A percentile compares a stretch with the other conserved stretches of the same genome.
Evolutionary conservation across 2,329 filamentous ascomycete species (phyloP).

Genomic region (Hawksworthiomyces lignivorus): DNA sequence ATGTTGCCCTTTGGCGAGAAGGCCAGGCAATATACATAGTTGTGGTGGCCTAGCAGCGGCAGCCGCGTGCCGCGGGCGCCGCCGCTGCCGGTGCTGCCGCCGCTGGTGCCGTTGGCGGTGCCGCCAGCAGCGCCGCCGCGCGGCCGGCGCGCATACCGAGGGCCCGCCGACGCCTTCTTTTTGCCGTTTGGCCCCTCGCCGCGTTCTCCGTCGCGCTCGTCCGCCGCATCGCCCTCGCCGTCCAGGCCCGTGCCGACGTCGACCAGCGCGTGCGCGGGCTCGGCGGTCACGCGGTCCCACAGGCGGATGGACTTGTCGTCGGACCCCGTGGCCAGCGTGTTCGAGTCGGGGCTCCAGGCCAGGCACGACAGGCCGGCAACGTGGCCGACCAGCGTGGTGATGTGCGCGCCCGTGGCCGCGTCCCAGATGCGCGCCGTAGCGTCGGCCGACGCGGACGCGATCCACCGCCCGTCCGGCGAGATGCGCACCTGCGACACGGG

Average conservation of each 20-base stretch:
- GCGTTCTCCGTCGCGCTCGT: neutral
- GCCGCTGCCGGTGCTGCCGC: slow-evolving; percentile 4
- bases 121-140: slow-evolving; percentile 7
- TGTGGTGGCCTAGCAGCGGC: slow-evolving; percentile 79
- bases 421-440: slow-evolving; percentile 90
- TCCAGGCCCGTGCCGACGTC: slow-evolving; percentile 13
- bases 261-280: slow-evolving; percentile 25
- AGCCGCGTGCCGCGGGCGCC: slow-evolving; percentile 32
- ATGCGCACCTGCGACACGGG: slow-evolving; percentile 81
- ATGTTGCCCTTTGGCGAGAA: slow-evolving; percentile 99
- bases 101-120: slow-evolving; percentile 6
- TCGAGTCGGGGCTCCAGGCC: slow-evolving; percentile 88
- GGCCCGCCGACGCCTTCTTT: neutral
- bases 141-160: slow-evolving; percentile 6
- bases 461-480: slow-evolving; percentile 82
- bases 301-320: slow-evolving; percentile 95
- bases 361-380: slow-evolving; percentile 87
- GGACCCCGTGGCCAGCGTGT: slow-evolving; percentile 79
- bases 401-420: slow-evolving; percentile 64
- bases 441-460: slow-evolving; percentile 86
- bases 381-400: slow-evolving; percentile 88
- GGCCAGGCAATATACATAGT: slow-evolving; percentile 88
- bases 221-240: neutral
- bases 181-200: neutral
- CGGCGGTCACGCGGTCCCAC: slow-evolving; percentile 68